Percentiles rank a stretch among this genome's conserved stretches.
Evolutionary conservation across 495 filamentous ascomycete species (phyloP).

Genomic region (Filosporella fistucella): DNA sequence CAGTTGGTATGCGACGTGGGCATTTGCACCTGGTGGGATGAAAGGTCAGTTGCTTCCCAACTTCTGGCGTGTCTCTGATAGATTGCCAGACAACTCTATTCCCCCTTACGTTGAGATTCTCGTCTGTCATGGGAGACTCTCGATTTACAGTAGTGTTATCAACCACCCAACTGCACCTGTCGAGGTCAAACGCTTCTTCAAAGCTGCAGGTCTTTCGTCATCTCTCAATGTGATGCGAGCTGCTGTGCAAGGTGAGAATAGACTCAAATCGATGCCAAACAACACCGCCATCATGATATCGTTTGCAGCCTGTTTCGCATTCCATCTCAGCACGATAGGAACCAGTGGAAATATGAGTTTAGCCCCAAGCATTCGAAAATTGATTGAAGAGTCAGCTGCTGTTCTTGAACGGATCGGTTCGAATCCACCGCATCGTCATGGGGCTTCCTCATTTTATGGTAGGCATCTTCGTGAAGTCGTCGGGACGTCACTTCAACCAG

Average conservation of each 20-base stretch:
- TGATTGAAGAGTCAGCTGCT: slow-evolving; percentile 66
- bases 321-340: slow-evolving; percentile 57
- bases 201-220: slow-evolving; percentile 61
- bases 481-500: slow-evolving; percentile 25
- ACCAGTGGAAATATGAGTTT: slow-evolving; percentile 35
- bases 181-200: slow-evolving; percentile 67
- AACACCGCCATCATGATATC: slow-evolving; percentile 76
- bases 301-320: slow-evolving; percentile 66
- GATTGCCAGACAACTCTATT: slow-evolving; percentile 45
- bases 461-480: slow-evolving; percentile 57
- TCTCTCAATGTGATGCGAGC: slow-evolving; percentile 70
- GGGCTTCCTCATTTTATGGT: slow-evolving; percentile 57
- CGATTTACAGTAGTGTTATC: slow-evolving; percentile 69
- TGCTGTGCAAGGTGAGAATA: slow-evolving; percentile 64
- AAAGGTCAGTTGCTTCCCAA: slow-evolving; percentile 33
- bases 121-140: slow-evolving; percentile 65
- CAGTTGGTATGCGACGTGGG: slow-evolving; percentile 58
- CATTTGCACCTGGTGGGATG: slow-evolving; percentile 51
- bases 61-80: neutral
- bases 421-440: slow-evolving; percentile 57
- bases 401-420: slow-evolving; percentile 66
- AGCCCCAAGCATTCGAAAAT: slow-evolving; percentile 59
- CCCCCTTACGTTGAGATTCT: slow-evolving; percentile 73
- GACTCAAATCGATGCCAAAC: slow-evolving; percentile 71
- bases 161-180: slow-evolving; percentile 68